phyloP scores from a whole-genome alignment of 106 monocot genomes.

The Allium cepa region DNA sequence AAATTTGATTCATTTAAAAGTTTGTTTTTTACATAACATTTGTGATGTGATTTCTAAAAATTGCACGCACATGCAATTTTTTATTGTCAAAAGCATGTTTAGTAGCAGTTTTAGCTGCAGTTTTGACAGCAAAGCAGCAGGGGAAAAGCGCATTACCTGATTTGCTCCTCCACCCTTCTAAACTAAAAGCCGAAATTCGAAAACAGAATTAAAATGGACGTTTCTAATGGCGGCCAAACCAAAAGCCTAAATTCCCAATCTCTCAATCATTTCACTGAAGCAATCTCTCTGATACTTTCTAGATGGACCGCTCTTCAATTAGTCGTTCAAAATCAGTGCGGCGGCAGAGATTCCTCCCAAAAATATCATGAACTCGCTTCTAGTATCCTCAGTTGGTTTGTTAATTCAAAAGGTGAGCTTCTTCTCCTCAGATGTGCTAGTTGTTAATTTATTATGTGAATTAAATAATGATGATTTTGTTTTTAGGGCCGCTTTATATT shows the following conservation, averaged over 20 bases:
- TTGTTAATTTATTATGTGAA: not conserved
- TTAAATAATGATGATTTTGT: too few species aligned
- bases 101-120: too few species aligned
- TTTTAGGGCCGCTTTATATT: slow-evolving; percentile 24
- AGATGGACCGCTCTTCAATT: slow-evolving; percentile 48
- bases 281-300: slow-evolving; percentile 35
- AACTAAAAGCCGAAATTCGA: too few species aligned
- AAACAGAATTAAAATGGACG: too few species aligned
- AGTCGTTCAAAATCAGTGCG: slow-evolving; percentile 39
- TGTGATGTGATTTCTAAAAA: too few species aligned
- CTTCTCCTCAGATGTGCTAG: not conserved
- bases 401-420: slow-evolving; percentile 22
- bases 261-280: slow-evolving; percentile 10
- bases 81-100: too few species aligned
- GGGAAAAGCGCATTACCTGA: too few species aligned
- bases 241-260: slow-evolving; percentile 2
- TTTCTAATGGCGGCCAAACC: not conserved
- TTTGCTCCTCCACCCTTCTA: too few species aligned
- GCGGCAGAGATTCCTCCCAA: slow-evolving; percentile 29
- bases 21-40: too few species aligned
- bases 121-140: too few species aligned
- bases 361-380: slow-evolving; percentile 27
- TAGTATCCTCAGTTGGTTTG: slow-evolving; percentile 36
- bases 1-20: too few species aligned
- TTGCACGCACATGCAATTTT: too few species aligned